These are phyloP conservation scores for Botrytis pseudocinerea DNA, from an alignment of 2,329 filamentous ascomycete species.

Conservation along the genomic window DNA sequence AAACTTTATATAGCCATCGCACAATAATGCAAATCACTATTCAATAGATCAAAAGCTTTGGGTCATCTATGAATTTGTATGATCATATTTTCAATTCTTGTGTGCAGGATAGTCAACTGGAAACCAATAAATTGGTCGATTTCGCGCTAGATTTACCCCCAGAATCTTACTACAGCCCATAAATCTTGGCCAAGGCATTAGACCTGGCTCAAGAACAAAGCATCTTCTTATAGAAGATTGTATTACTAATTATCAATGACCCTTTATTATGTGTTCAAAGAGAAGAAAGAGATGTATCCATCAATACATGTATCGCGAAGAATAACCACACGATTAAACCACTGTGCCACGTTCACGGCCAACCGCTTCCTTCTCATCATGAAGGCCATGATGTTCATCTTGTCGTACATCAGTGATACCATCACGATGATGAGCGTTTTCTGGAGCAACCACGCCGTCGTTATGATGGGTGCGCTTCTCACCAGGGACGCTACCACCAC, in stretches of 20 bases:
- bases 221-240: constrained; percentile 3
- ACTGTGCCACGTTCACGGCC: not conserved
- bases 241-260: constrained; percentile 1
- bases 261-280: not conserved
- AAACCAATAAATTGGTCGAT: constrained; percentile 1
- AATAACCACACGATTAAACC: not conserved
- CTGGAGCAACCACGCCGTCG: not conserved
- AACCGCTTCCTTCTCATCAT: constrained; percentile 12
- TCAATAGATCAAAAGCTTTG: not conserved
- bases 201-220: not conserved
- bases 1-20: not conserved
- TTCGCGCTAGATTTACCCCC: not conserved
- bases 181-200: not conserved
- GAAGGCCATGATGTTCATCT: not conserved
- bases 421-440: not conserved
- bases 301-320: not conserved
- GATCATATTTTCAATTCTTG: not conserved
- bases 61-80: not conserved
- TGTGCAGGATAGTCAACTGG: not conserved
- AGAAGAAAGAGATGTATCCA: not conserved
- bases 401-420: not conserved
- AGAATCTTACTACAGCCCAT: not conserved
- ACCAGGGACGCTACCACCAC: not conserved
- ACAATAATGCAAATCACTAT: not conserved
- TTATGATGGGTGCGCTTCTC: constrained; percentile 9